phyloP scores from a whole-genome alignment of 75 land plant species.

The Ceratopteris richardii region DNA sequence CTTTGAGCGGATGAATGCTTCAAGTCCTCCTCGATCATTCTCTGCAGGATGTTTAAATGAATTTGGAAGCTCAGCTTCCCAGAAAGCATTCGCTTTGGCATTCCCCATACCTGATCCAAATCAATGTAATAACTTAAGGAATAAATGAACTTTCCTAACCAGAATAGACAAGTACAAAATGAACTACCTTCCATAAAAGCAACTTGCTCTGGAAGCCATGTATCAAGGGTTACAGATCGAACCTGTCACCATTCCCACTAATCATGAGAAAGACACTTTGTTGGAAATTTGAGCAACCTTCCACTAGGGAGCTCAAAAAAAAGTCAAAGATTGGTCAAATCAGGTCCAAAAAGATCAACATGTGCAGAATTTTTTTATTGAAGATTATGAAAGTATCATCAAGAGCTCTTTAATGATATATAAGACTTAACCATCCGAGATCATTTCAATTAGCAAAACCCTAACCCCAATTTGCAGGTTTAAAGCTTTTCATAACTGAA shows the following conservation, averaged over 20 bases:
- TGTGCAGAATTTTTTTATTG: no score
- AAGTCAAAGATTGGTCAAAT: no score
- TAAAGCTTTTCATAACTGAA: no score
- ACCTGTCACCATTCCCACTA: conserved; percentile 36
- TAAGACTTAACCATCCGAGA: no score
- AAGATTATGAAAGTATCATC: no score
- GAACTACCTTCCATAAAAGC: conserved; percentile 61
- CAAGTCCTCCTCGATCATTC: conserved; percentile 45
- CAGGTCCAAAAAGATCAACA: no score
- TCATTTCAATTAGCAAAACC: no score
- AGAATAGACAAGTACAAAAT: not conserved
- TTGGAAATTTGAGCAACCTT: not conserved
- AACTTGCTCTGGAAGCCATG: conserved; percentile 93
- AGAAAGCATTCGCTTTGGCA: conserved; percentile 57
- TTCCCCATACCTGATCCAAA: conserved; percentile 57
- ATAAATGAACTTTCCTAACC: no score
- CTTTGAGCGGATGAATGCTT: conserved; percentile 70
- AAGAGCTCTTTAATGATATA: no score
- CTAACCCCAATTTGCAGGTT: no score
- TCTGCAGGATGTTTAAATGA: conserved; percentile 42
- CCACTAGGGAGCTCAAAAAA: no score
- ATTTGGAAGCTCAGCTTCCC: conserved; percentile 79
- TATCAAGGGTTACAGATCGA: conserved; percentile 80
- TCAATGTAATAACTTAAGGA: no score
- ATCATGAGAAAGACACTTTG: not conserved